Base-by-base conservation (phyloP, 1,284 basidiomycete genomes). In the Marasmius oreades region DNA sequence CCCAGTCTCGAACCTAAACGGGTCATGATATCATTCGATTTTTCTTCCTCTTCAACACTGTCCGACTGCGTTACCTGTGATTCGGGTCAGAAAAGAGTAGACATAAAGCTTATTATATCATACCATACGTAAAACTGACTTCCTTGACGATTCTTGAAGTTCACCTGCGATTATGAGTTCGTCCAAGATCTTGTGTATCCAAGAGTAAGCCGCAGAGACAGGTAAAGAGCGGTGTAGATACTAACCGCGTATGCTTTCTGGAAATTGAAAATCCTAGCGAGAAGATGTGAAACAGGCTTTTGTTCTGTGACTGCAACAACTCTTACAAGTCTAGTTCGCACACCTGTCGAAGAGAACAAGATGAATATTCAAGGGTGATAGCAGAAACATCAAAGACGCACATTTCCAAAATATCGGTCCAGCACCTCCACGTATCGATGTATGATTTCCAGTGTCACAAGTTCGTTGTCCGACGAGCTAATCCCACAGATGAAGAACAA, bases 361-460 rank as follows among this genome's bases (percentile, higher is more conserved):
- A n/a, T n/a, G n/a, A n/a, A n/a, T n/a, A n/a, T n/a, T n/a, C n/a
- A n/a, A n/a, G n/a, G n/a, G n/a, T n/a, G 69, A 28, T 14, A 44
- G 28, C 54, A 31, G 22, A 52, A 31, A 47, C 37, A n/a, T 51
- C 10, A 7, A 53, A 51, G 16, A 52, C 58, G 46, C 68, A 96
- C 95, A 69, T 99, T 99, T 55, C 97, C 97, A 78, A 99, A 99
- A 75, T 99, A 99, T 51, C 96, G 82, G 72, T 99, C 97, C 56
- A 99, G 75, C n/a, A 99, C 92, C 70, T 99, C 97, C 59, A 99
- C 97, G 66, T 97, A 99, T 68, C 97, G 88, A 73, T 99, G 97
- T 55, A 99, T 95, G 63, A 99, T 90, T 76, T 99, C 96, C 56
- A 99, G 81, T 1, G 95, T 95, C 61, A 96, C 84, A 61, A 99